These are phyloP conservation scores for Wickerhamomyces strasburgensis DNA, from an alignment of 805 yeast genomes.

Conservation along the genomic window DNA sequence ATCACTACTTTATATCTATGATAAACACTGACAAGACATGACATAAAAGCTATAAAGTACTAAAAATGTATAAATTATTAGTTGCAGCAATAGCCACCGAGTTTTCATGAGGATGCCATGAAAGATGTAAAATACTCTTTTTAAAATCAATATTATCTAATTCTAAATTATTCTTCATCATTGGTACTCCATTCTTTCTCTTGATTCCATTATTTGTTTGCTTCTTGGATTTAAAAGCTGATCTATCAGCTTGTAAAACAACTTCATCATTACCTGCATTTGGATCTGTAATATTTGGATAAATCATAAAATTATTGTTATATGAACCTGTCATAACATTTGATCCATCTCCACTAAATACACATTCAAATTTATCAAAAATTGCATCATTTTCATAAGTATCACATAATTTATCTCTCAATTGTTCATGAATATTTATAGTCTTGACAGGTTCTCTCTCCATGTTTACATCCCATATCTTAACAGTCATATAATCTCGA, in stretches of 20 bases:
- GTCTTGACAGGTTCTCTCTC: conserved; percentile 92
- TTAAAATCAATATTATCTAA: conserved; percentile 82
- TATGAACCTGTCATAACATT: conserved; percentile 96
- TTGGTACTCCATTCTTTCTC: conserved; percentile 31
- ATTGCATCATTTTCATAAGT: conserved; percentile 98
- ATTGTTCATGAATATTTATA: conserved; percentile 91
- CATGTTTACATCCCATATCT: conserved; percentile 98
- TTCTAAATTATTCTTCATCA: conserved; percentile 40
- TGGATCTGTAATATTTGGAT: conserved; percentile 68
- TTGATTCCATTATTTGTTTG: conserved; percentile 24
- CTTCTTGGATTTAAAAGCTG: conserved; percentile 85
- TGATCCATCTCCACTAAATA: conserved; percentile 87
- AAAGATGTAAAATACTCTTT: conserved; percentile 87
- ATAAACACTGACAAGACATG: too few relatives aligned
- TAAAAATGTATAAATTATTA: conserved; percentile 82
- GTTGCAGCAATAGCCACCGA: conserved; percentile 98
- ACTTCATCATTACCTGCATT: conserved; percentile 44
- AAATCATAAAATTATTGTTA: conserved; percentile 94
- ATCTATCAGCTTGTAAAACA: conserved; percentile 93
- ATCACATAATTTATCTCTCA: conserved; percentile 89
- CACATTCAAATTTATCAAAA: conserved; percentile 96
- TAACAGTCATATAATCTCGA: conserved; percentile 95
- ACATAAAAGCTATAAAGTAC: conserved; percentile 47
- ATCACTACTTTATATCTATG: too few relatives aligned
- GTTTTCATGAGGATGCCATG: conserved; percentile 98